Conservation (phyloP, 2,329 filamentous ascomycete genomes). For the Colletotrichum sp. region DNA sequence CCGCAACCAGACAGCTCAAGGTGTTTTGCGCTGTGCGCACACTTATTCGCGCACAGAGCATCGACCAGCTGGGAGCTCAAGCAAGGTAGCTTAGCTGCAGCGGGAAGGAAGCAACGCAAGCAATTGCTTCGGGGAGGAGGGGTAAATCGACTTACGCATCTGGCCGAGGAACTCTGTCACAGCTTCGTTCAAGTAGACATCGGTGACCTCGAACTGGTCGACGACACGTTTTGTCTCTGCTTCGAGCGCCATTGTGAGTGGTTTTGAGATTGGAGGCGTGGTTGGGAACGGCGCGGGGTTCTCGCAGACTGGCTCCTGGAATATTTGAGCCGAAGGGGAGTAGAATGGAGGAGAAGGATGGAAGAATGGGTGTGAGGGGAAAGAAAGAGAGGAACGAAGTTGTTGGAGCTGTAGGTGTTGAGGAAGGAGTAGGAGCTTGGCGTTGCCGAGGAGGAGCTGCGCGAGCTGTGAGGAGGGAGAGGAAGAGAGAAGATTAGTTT, state of each 20-base stretch:
- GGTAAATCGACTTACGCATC: slow-evolving; percentile 63
- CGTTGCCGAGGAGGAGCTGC: slow-evolving; percentile 58
- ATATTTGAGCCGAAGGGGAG: slow-evolving; percentile 46
- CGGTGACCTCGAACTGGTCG: slow-evolving; percentile 83
- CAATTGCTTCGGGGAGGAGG: not conserved
- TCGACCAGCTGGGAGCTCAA: not conserved
- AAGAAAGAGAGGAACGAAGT: slow-evolving; percentile 29
- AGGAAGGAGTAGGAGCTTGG: slow-evolving; percentile 39
- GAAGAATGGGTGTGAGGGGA: slow-evolving; percentile 29
- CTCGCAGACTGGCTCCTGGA: slow-evolving; percentile 57
- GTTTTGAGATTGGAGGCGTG: slow-evolving; percentile 57
- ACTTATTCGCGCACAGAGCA: not conserved
- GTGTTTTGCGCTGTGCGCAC: slow-evolving; percentile 2
- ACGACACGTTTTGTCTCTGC: slow-evolving; percentile 82
- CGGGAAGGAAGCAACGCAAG: not conserved
- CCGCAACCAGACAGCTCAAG: not conserved
- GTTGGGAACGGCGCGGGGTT: slow-evolving; percentile 61
- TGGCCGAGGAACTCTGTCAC: slow-evolving; percentile 87
- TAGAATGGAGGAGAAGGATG: slow-evolving; percentile 34
- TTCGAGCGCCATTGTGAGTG: slow-evolving; percentile 65
- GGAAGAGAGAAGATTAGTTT: slow-evolving; percentile 22
- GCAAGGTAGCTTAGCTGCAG: not conserved
- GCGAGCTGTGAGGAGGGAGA: slow-evolving; percentile 43
- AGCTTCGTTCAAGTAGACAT: slow-evolving; percentile 78
- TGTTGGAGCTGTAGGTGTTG: slow-evolving; percentile 25